phyloP scores from a whole-genome alignment of 176 grass and related monocot species.

The Ensete ventricosum region DNA sequence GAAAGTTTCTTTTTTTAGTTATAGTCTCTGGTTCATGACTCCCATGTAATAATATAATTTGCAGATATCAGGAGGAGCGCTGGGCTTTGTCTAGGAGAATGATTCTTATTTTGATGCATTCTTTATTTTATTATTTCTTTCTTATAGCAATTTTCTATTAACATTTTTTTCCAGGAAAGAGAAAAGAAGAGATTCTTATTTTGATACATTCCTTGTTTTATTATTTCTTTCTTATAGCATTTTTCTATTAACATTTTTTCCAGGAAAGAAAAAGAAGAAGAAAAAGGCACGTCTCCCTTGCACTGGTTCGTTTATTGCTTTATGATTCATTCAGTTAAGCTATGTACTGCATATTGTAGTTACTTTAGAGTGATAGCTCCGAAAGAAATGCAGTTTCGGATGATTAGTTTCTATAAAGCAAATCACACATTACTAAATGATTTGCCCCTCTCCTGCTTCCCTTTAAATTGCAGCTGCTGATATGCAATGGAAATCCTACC shows the following conservation, averaged over 20 bases:
- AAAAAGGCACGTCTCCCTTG: conserved; percentile 53
- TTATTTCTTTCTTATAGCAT: conserved; percentile 8
- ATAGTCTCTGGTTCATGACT: not conserved
- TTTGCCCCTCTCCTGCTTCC: not conserved
- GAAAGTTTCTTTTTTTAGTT: not conserved
- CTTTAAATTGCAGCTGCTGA: conserved; percentile 36
- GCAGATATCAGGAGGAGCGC: too few species aligned
- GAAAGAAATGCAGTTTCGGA: not conserved
- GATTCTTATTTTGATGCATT: not conserved
- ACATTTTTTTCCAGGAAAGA: conserved; percentile 1
- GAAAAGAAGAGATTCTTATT: not conserved
- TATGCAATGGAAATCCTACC: conserved; percentile 65
- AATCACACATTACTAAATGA: not conserved
- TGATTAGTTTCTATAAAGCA: not conserved
- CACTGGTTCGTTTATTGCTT: conserved; percentile 32
- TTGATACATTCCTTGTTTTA: conserved; percentile 13
- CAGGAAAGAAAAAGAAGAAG: conserved; percentile 92
- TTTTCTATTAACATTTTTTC: conserved; percentile 17
- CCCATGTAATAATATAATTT: not conserved
- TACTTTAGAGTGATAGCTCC: too few species aligned
- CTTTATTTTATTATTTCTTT: conserved; percentile 13
- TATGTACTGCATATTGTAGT: not conserved
- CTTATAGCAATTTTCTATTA: conserved; percentile 13
- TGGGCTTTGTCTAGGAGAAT: too few species aligned
- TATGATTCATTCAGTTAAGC: not conserved